Percentiles rank a stretch among this genome's conserved stretches.
phyloP scores from a whole-genome alignment of 1,284 basidiomycete species.

The Phellinidium pouzarii region DNA sequence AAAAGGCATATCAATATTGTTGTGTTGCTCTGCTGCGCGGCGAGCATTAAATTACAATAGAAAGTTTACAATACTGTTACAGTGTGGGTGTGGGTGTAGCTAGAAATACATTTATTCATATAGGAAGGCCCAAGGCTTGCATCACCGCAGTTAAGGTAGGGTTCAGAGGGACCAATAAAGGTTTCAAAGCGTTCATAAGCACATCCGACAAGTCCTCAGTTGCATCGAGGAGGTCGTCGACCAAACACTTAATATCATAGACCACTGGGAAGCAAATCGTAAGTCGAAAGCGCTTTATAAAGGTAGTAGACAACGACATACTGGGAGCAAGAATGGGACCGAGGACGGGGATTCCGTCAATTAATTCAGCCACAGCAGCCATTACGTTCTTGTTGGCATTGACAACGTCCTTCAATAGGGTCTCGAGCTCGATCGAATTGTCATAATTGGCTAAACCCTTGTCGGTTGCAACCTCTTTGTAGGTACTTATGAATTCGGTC shows the following conservation, averaged over 20 bases:
- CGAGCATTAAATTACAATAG: not conserved
- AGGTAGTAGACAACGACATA: slow-evolving; percentile 30
- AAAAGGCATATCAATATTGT: not conserved
- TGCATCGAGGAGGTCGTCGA: slow-evolving; percentile 39
- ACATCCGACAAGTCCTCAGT: slow-evolving; percentile 45
- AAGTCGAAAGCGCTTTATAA: slow-evolving; percentile 11
- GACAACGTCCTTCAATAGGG: slow-evolving; percentile 41
- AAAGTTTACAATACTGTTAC: not conserved
- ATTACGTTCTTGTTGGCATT: slow-evolving; percentile 44
- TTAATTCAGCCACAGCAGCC: slow-evolving; percentile 25
- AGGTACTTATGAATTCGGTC: slow-evolving; percentile 25
- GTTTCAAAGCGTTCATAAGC: slow-evolving; percentile 36
- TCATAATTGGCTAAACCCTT: slow-evolving; percentile 53
- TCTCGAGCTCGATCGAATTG: slow-evolving; percentile 36
- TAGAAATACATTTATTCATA: slow-evolving; percentile 8
- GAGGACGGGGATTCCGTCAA: slow-evolving; percentile 36
- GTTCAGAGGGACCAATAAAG: slow-evolving; percentile 27
- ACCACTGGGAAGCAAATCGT: slow-evolving; percentile 30
- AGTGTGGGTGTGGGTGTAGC: slow-evolving; percentile 7
- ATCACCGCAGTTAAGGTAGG: no score
- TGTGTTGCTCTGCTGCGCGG: not conserved
- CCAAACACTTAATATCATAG: slow-evolving; percentile 42
- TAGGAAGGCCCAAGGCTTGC: no score
- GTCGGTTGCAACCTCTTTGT: slow-evolving; percentile 33
- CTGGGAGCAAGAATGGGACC: slow-evolving; percentile 48